These are phyloP conservation scores for Trapa incisa DNA, from an alignment of 345 rosid species.

Conservation along the genomic window DNA sequence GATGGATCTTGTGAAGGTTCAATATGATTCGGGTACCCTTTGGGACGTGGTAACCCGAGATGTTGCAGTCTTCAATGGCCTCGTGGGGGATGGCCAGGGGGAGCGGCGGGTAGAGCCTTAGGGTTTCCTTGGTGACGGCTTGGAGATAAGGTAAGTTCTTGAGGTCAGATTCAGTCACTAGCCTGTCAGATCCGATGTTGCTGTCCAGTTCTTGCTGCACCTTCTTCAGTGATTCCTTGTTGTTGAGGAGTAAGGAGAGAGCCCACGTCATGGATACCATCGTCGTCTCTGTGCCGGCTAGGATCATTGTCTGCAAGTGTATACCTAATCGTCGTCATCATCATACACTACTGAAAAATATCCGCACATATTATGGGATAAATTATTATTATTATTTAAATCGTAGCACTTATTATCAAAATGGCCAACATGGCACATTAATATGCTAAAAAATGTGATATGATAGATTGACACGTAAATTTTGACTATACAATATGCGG, in stretches of 20 bases:
- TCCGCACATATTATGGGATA: too few species aligned
- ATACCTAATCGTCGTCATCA: not conserved
- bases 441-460: too few species aligned
- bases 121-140: constrained; percentile 32
- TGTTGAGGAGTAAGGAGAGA: constrained; percentile 28
- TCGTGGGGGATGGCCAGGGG: constrained; percentile 27
- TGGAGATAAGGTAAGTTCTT: constrained; percentile 19
- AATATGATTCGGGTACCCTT: constrained; percentile 19
- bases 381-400: too few species aligned
- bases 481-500: too few species aligned
- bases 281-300: constrained; percentile 32
- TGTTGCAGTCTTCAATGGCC: constrained; percentile 23
- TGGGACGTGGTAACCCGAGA: constrained; percentile 21
- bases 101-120: constrained; percentile 22
- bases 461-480: too few species aligned
- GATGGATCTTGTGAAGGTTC: constrained; percentile 23
- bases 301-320: constrained; percentile 18
- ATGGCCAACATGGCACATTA: too few species aligned
- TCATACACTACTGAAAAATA: too few species aligned
- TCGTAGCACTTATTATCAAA: too few species aligned
- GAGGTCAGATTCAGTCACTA: constrained; percentile 19
- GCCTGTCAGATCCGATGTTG: constrained; percentile 21
- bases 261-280: constrained; percentile 31
- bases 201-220: constrained; percentile 32
- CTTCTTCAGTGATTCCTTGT: constrained; percentile 14